These are phyloP conservation scores for Backusella psychrophila DNA, from an alignment of 192 early-diverging fungal species.

Conservation along the genomic window DNA sequence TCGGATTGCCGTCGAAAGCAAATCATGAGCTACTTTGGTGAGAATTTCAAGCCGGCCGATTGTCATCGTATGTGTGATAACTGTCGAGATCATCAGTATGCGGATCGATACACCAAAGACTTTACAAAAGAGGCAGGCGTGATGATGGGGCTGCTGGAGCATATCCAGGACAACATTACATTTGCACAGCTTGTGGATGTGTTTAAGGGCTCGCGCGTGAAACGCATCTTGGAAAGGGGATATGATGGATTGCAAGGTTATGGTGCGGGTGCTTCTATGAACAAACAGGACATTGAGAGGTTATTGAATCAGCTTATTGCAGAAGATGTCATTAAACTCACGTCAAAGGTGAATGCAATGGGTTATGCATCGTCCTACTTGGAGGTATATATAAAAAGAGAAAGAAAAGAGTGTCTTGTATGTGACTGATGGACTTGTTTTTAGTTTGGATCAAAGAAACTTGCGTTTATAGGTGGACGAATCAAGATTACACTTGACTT, in stretches of 20 bases:
- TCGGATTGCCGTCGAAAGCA: conserved; percentile 86
- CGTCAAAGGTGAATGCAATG: conserved; percentile 54
- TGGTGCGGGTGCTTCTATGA: conserved; percentile 51
- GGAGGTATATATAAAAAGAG: not conserved
- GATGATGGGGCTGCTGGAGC: conserved; percentile 50
- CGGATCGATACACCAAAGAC: conserved; percentile 41
- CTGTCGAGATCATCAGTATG: conserved; percentile 49
- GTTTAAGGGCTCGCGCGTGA: conserved; percentile 66
- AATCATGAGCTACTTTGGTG: conserved; percentile 90
- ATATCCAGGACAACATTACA: conserved; percentile 53
- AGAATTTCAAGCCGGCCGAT: conserved; percentile 59
- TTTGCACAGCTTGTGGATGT: conserved; percentile 70
- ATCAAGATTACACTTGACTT: not conserved
- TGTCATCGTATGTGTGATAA: conserved; percentile 90
- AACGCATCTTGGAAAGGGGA: conserved; percentile 35
- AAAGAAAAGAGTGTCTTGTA: not conserved
- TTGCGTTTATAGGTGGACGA: not conserved
- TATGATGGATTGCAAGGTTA: conserved; percentile 53
- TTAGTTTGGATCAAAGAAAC: not conserved
- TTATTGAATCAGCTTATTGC: conserved; percentile 51
- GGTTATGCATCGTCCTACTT: conserved; percentile 48
- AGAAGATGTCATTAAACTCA: conserved; percentile 63
- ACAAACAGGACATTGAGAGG: conserved; percentile 58
- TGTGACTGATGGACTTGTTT: not conserved
- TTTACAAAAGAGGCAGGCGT: conserved; percentile 51